Conservation (phyloP, 345 rosid genomes). For the Syzygium grande region DNA sequence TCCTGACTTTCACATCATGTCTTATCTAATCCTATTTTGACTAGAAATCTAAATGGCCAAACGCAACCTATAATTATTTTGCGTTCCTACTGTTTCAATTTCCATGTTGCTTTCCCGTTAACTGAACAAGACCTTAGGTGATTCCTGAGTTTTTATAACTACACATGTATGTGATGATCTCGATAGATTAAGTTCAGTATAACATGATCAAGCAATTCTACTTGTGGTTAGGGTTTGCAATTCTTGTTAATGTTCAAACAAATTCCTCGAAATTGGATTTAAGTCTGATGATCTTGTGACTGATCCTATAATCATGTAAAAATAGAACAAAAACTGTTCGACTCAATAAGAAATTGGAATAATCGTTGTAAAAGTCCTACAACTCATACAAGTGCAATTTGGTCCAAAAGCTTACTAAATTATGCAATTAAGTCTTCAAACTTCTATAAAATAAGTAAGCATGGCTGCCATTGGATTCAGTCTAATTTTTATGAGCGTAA, state of each 20-base stretch:
- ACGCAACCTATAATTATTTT: too few relatives aligned
- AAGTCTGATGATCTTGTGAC: not conserved
- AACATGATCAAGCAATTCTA: not conserved
- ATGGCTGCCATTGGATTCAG: not conserved
- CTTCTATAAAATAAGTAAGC: not conserved
- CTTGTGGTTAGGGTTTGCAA: not conserved
- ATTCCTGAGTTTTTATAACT: not conserved
- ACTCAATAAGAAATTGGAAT: too few relatives aligned
- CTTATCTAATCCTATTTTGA: too few relatives aligned
- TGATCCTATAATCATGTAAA: not conserved
- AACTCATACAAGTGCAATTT: not conserved
- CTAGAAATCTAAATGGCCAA: too few relatives aligned
- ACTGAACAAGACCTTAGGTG: not conserved
- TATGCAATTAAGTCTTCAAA: not conserved
- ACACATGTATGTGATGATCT: not conserved
- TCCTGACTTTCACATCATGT: too few relatives aligned
- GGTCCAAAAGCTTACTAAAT: not conserved
- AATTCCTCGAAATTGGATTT: not conserved
- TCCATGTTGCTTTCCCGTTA: not conserved
- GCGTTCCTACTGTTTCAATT: fast-evolving
- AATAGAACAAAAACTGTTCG: too few relatives aligned
- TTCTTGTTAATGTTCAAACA: not conserved
- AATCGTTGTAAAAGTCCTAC: not conserved
- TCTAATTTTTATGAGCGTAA: not conserved
- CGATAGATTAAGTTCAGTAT: not conserved